Evolutionary conservation across 169 alveolate species (phyloP), one percentile per base, ranked within the genome.

Genomic region (Eimeria mitis): DNA sequence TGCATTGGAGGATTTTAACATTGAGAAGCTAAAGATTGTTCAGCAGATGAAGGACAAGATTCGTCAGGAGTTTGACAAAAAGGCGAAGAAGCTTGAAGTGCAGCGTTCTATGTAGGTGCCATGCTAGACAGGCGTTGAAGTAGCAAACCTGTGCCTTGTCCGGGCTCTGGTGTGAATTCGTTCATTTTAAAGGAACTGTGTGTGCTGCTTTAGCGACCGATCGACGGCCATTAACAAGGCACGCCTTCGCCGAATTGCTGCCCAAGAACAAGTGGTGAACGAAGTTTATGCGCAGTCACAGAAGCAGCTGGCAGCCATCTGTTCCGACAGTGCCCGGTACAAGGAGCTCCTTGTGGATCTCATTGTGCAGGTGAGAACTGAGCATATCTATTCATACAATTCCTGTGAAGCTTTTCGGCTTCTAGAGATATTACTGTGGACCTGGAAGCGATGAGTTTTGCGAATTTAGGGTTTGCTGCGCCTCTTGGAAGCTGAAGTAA

Each of bases 1-100:
- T 61, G 99, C 99, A 23, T 78, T 98, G 84, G 99, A 98, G 96
- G 99, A 98, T 90, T 98, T 98, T 95, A 98, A 98, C 94, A 97
- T 98, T 61, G 99, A 98, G 78, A 98, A 98, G 95, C 96, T 98
- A 97, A 98, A 98, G 91, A 95, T 98, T 75, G 98, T 98, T 31
- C 99, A 98, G 95, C 98, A 97, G 96, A 97, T 97, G 97, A 98
- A 98, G 95, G 99, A 98, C 91, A 98, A 98, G 94, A 97, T 98
- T 28, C 97, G 99, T 49, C 90, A 97, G 78, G 98, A 98, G 89
- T 97, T 97, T 68, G 96, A 76, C 75, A 87, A 94, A 52, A 98
- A 98, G 91, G 97, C 97, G 44, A 96, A 97, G 95, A 96, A 98
- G 83, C 96, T 98, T 8, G 98, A 98, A 68, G 97, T 97, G 37